Evolutionary conservation across 176 grass and related monocot genomes (phyloP).

Genomic region (Oryza glumipatula): DNA sequence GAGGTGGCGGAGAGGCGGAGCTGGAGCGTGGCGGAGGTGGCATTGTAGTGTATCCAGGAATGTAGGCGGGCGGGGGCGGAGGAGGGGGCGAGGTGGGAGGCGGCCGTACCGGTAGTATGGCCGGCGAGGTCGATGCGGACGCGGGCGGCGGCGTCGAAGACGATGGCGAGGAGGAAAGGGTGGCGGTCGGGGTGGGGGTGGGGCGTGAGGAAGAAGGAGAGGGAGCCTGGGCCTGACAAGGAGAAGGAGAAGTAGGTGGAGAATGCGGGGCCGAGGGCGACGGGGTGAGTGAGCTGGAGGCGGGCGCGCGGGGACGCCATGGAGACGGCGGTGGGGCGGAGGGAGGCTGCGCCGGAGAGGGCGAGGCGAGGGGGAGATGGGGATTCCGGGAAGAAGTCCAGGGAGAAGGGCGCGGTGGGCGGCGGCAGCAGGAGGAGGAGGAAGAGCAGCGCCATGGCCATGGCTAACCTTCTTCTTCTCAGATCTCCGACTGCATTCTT

Average conservation of each 20-base stretch:
- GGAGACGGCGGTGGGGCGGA: constrained; percentile 38
- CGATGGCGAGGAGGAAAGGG: constrained; percentile 41
- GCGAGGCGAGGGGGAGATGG: constrained; percentile 47
- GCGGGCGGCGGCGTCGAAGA: constrained; percentile 26
- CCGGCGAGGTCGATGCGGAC: constrained; percentile 53
- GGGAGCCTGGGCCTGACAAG: constrained; percentile 52
- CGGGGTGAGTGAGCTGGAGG: constrained; percentile 49
- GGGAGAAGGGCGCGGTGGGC: constrained; percentile 48
- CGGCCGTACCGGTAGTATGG: neutral
- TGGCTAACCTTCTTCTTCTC: too few relatives aligned
- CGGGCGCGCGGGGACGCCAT: constrained; percentile 46
- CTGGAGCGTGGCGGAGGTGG: constrained; percentile 44
- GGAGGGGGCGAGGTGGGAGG: neutral
- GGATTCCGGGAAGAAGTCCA: constrained; percentile 60
- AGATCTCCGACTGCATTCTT: neutral
- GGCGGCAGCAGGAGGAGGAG: neutral
- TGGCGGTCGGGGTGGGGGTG: neutral
- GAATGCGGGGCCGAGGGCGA: constrained; percentile 43
- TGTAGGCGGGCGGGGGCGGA: constrained; percentile 34
- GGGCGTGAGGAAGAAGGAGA: constrained; percentile 63
- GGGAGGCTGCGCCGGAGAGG: constrained; percentile 55
- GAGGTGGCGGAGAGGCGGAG: constrained; percentile 60
- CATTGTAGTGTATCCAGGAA: constrained; percentile 80
- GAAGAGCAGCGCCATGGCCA: too few relatives aligned
- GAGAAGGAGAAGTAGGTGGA: constrained; percentile 89